phyloP scores from a whole-genome alignment of 352 stramenopile genomes.

The Globisporangium spinosum region DNA sequence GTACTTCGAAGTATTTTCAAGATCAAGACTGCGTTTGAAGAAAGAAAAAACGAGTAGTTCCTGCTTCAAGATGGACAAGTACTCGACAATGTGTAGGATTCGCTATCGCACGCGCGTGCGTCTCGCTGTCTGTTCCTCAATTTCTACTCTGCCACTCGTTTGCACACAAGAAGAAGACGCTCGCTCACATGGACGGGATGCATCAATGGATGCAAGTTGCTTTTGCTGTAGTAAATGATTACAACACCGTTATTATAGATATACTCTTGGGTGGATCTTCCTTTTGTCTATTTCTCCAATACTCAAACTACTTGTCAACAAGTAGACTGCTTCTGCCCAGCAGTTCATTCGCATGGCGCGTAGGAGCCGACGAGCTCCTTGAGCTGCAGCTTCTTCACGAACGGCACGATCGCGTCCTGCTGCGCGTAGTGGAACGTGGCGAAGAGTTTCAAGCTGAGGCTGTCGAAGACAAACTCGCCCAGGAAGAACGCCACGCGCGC shows the following conservation, averaged over 20 bases:
- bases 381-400: constrained; percentile 70
- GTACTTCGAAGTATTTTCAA: neutral
- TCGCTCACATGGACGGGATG: no score
- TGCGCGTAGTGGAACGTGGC: constrained; percentile 60
- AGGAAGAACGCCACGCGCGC: constrained; percentile 41
- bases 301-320: no score
- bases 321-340: neutral
- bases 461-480: constrained; percentile 69
- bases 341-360: constrained; percentile 43
- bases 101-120: no score
- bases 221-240: neutral
- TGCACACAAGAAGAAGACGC: neutral
- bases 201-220: neutral
- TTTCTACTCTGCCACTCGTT: neutral
- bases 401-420: constrained; percentile 50
- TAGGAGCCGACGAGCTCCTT: constrained; percentile 73
- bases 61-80: constrained; percentile 5
- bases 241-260: neutral
- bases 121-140: neutral
- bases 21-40: neutral
- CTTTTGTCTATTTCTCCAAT: neutral
- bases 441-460: constrained; percentile 55
- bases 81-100: constrained; percentile 6
- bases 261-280: no score
- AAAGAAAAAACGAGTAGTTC: neutral